Evolutionary conservation across 768 basidiomycete genomes (phyloP), one percentile per base, ranked within the genome.

Genomic region (Pleurotus djamor): DNA sequence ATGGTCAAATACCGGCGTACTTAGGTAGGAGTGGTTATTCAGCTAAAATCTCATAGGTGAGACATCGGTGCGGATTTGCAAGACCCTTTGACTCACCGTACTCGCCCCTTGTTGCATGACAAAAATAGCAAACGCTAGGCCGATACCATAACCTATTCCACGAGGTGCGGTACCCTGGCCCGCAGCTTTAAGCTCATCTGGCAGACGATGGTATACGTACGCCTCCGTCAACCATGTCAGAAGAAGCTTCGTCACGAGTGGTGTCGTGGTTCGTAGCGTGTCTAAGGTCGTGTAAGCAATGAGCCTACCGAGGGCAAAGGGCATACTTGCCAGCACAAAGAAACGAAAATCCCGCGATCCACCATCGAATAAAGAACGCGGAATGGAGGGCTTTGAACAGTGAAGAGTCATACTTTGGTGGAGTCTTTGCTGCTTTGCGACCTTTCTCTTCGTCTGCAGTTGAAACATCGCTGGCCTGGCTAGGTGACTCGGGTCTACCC

Each of bases 81-180:
- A 58, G n/a, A 48, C 4, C 8, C 14, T 36, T 48, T 14, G 38
- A 37, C 62, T 52, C 60, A 75, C 74, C 68, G 75, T 63, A 64
- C 74, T 74, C 34, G 74, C 65, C 33, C 62, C 64, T 59, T 73
- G 78, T 70, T 82, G 81, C 83, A 84, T 85, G 2, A 66, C 72
- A 60, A 82, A 83, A 14, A 83, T 63, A 6, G 72, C 83, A 41
- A 82, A 68, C 3, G 77, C 82, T 4, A 84, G 63, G 2, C 83
- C 83, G 51, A 85, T 78, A 0, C 83, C 83, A 64, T 79, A 81
- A 0, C 83, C 83, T 14, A 84, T 72, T 4, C 76, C 75, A 35
- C 67, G 69, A 2, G 83, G 81, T 58, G 71, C 52, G 1, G 61
- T 16, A 7, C 77, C 49, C 5, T 67, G 69, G 4, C 67, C 57